Conservation (phyloP, 495 filamentous ascomycete genomes). For the Cenococcum geophilum region DNA sequence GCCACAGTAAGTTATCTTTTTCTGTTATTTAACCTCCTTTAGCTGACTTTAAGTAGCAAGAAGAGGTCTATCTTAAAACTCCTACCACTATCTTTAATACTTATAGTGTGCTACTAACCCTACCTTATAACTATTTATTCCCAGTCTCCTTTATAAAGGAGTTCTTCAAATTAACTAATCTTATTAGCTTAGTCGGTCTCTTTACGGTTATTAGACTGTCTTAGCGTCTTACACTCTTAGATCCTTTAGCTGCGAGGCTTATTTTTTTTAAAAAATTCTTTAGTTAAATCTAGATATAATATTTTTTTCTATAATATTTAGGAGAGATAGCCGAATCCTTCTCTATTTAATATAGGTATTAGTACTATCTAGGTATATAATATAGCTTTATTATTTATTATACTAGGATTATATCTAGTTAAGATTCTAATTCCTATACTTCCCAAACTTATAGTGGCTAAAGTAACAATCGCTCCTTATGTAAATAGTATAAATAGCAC, state of each 20-base stretch:
- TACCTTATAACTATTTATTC: too few relatives aligned
- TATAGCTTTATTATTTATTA: slow-evolving; percentile 7
- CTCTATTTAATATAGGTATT: slow-evolving; percentile 6
- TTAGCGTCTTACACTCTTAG: not conserved
- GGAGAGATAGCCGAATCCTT: not conserved
- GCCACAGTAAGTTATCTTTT: too few relatives aligned
- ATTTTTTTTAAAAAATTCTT: slow-evolving; percentile 5
- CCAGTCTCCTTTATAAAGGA: slow-evolving; percentile 1
- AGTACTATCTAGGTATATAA: slow-evolving; percentile 12
- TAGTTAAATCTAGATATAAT: slow-evolving; percentile 7
- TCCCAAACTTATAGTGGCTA: not conserved
- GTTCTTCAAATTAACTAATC: too few relatives aligned
- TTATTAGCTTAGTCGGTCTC: too few relatives aligned
- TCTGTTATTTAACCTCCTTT: not conserved
- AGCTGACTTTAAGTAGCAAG: not conserved
- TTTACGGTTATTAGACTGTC: too few relatives aligned
- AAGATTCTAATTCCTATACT: slow-evolving; percentile 3
- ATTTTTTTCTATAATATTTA: slow-evolving; percentile 8
- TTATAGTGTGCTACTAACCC: too few relatives aligned
- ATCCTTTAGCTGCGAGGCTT: slow-evolving; percentile 1
- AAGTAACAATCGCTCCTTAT: not conserved
- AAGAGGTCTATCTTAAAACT: too few relatives aligned
- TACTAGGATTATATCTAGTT: slow-evolving; percentile 5
- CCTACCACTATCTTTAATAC: too few relatives aligned
- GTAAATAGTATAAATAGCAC: slow-evolving; percentile 7